Conservation (phyloP, 1,284 basidiomycete species). For the Austroboletus niveus region DNA sequence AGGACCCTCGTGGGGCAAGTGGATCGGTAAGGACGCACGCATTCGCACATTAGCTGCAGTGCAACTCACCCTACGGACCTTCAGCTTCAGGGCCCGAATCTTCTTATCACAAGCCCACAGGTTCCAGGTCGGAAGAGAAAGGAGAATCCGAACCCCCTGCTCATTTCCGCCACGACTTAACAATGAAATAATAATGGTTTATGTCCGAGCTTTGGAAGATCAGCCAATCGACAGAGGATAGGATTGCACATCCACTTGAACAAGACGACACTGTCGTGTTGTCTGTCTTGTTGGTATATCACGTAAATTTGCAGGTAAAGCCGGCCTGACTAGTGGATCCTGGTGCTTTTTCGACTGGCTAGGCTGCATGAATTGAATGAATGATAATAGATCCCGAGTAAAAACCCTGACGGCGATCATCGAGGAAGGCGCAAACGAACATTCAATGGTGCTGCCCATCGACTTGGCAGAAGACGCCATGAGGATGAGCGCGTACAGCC, state of each 20-base stretch:
- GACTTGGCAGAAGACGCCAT: slow-evolving; percentile 11
- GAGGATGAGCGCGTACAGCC: slow-evolving; percentile 12
- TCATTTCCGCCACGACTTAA: not conserved
- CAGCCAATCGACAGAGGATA: slow-evolving; percentile 2
- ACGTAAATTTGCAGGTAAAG: slow-evolving; percentile 12
- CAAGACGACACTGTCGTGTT: slow-evolving; percentile 1
- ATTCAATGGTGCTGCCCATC: not conserved
- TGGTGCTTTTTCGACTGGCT: not conserved
- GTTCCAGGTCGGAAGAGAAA: not conserved
- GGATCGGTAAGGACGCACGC: slow-evolving; percentile 7
- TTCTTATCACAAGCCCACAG: not conserved
- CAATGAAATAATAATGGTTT: not conserved
- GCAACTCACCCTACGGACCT: not conserved
- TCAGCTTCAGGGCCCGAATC: not conserved
- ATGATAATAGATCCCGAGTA: not conserved
- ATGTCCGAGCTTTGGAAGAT: slow-evolving; percentile 1
- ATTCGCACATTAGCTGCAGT: slow-evolving; percentile 2
- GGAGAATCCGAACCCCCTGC: not conserved
- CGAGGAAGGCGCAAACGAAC: slow-evolving; percentile 3
- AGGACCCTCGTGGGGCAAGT: slow-evolving; percentile 1
- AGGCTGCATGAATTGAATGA: slow-evolving; percentile 1
- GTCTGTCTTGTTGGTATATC: slow-evolving; percentile 4
- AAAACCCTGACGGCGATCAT: slow-evolving; percentile 16
- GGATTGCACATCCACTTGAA: slow-evolving; percentile 5
- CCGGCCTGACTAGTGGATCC: not conserved